Conservation (phyloP, 768 basidiomycete genomes). For the Tulasnella sp. region DNA sequence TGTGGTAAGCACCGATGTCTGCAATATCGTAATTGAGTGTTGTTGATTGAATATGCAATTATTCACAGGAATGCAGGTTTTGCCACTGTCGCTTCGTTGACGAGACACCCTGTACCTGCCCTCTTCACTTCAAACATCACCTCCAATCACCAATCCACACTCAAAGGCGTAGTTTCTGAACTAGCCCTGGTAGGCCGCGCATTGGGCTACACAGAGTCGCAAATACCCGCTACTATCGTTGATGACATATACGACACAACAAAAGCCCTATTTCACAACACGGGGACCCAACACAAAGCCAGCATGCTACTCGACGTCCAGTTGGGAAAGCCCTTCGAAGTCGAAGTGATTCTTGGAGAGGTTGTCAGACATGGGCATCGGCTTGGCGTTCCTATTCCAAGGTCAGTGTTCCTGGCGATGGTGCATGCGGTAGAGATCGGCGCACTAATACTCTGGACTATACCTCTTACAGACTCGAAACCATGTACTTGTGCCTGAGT, state of each 20-base stretch:
- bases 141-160: conserved; percentile 32
- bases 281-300: background rate
- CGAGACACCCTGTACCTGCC: conserved; percentile 36
- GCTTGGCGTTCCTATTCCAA: conserved; percentile 1
- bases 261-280: background rate
- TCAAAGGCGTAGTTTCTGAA: background rate
- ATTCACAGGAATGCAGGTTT: conserved; percentile 35
- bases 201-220: background rate
- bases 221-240: background rate
- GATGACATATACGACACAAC: background rate
- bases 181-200: conserved; percentile 4
- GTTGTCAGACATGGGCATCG: background rate
- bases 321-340: conserved; percentile 4
- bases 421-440: too few species aligned
- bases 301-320: conserved; percentile 10
- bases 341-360: conserved; percentile 13
- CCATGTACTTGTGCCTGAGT: conserved; percentile 1
- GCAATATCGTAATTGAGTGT: too few species aligned
- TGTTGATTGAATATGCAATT: too few species aligned
- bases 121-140: too few species aligned
- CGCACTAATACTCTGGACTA: too few species aligned
- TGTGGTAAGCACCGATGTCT: conserved; percentile 36
- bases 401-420: too few species aligned
- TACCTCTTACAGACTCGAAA: conserved; percentile 9
- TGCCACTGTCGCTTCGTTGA: conserved; percentile 40